Percentiles rank a stretch among this genome's conserved stretches.
These are phyloP conservation scores for Teratosphaeria gauchensis DNA, from an alignment of 2,329 filamentous ascomycete species.

Conservation along the genomic window DNA sequence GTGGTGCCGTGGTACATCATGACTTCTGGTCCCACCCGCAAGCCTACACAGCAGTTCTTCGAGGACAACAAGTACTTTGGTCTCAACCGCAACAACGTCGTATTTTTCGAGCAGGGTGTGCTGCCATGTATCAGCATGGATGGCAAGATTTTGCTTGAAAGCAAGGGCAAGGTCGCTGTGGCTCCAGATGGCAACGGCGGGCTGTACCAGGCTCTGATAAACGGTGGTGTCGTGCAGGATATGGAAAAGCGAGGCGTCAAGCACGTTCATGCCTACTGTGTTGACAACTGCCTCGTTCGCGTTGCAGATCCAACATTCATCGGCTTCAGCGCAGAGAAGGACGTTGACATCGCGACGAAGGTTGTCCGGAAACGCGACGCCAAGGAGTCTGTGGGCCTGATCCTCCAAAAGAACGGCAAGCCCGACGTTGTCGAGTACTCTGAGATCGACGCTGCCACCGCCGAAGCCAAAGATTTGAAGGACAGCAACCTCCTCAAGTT, in stretches of 20 bases:
- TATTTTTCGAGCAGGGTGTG: slow-evolving; percentile 94
- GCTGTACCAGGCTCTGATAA: slow-evolving; percentile 83
- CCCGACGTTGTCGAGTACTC: slow-evolving; percentile 98
- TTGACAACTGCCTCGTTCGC: slow-evolving; percentile 98
- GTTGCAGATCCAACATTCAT: slow-evolving; percentile 96
- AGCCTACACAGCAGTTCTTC: slow-evolving; percentile 90
- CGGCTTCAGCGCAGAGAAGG: slow-evolving; percentile 77
- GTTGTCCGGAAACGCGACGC: slow-evolving; percentile 98
- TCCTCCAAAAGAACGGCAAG: slow-evolving; percentile 88
- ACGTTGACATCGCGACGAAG: slow-evolving; percentile 95
- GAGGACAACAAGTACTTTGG: slow-evolving; percentile 85
- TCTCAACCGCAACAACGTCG: slow-evolving; percentile 70
- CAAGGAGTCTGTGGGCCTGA: slow-evolving; percentile 89
- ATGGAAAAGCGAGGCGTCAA: slow-evolving; percentile 83
- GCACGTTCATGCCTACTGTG: slow-evolving; percentile 96
- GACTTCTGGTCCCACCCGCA: slow-evolving; percentile 90
- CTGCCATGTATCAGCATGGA: slow-evolving; percentile 95
- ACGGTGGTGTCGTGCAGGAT: slow-evolving; percentile 70
- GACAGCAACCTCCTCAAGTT: slow-evolving; percentile 80
- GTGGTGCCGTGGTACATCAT: slow-evolving; percentile 97
- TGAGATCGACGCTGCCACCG: slow-evolving; percentile 83
- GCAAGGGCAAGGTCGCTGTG: slow-evolving; percentile 81
- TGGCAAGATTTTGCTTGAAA: slow-evolving; percentile 90
- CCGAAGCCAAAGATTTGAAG: slow-evolving; percentile 67
- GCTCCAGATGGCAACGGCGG: slow-evolving; percentile 96